phyloP scores from a whole-genome alignment of 202 grass and related monocot genomes.

The Sporobolus alterniflorus region DNA sequence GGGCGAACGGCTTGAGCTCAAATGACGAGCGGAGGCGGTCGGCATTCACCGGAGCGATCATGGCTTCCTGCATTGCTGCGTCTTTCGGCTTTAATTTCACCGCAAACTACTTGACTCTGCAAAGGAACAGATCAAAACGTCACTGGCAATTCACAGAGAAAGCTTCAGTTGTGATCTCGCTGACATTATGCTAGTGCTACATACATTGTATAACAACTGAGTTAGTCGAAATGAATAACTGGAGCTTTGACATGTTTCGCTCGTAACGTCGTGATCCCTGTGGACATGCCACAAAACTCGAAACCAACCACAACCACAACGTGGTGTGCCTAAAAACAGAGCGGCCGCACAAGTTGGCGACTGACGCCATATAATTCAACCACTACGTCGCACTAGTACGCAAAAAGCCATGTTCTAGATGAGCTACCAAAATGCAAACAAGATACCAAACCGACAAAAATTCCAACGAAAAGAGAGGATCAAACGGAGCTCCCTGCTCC shows the following conservation, averaged over 20 bases:
- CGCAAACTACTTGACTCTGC: neutral
- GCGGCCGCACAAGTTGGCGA: neutral
- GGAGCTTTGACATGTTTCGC: neutral
- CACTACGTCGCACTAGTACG: neutral
- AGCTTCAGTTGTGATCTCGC: neutral
- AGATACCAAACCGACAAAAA: neutral
- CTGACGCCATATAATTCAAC: neutral
- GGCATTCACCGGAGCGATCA: constrained; percentile 40
- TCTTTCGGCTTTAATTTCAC: neutral
- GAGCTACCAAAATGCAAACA: neutral
- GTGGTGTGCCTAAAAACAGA: neutral
- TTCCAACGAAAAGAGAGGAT: neutral
- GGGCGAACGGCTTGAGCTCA: constrained; percentile 51
- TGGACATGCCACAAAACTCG: constrained; percentile 9
- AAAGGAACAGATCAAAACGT: constrained; percentile 19
- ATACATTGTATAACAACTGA: neutral
- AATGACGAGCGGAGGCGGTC: constrained; percentile 51
- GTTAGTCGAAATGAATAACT: no score
- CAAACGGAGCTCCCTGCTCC: neutral
- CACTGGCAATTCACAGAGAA: neutral
- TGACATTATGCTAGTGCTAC: neutral
- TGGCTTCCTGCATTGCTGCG: constrained; percentile 46
- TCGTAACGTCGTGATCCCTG: no score
- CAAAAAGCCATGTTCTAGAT: no score
- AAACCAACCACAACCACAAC: constrained; percentile 20